These are phyloP conservation scores for Baorangia bicolor DNA, from an alignment of 768 basidiomycete species.

Conservation along the genomic window DNA sequence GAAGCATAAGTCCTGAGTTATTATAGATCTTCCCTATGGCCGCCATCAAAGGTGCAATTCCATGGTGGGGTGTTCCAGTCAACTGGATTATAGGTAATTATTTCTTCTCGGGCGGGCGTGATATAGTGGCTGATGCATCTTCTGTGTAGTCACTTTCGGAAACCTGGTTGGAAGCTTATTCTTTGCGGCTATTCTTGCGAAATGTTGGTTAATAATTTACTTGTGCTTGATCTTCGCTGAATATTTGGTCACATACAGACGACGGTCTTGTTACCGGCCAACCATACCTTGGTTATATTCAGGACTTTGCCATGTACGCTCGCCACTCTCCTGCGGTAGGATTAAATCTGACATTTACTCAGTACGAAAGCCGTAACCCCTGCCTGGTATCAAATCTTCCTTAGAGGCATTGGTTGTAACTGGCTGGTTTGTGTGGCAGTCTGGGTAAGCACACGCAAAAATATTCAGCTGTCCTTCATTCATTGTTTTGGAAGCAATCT, in stretches of 20 bases:
- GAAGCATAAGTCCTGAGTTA: neutral
- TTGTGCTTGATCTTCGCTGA: neutral
- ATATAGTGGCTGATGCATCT: neutral
- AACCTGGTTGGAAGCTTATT: slow-evolving; percentile 70
- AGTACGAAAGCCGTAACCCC: slow-evolving; percentile 66
- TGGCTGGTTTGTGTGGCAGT: slow-evolving; percentile 74
- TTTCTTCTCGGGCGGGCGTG: neutral
- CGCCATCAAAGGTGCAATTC: slow-evolving; percentile 54
- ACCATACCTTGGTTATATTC: slow-evolving; percentile 57
- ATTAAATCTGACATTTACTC: slow-evolving; percentile 1
- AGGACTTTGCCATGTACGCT: slow-evolving; percentile 55
- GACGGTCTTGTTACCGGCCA: slow-evolving; percentile 56
- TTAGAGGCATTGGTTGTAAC: slow-evolving; percentile 74
- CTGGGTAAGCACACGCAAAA: slow-evolving; percentile 49
- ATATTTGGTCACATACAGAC: slow-evolving; percentile 36
- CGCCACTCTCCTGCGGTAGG: neutral
- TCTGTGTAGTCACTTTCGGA: slow-evolving; percentile 58
- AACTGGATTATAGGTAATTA: slow-evolving; percentile 67
- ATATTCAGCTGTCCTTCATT: neutral
- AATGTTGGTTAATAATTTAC: slow-evolving; percentile 43
- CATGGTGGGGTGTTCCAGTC: slow-evolving; percentile 66
- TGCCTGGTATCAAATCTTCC: slow-evolving; percentile 69
- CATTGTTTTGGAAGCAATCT: slow-evolving; percentile 52
- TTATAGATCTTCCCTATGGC: slow-evolving; percentile 72
- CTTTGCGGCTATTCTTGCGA: slow-evolving; percentile 63